phyloP scores from a whole-genome alignment of 2,329 filamentous ascomycete species.

The Verticillium albo-atrum region DNA sequence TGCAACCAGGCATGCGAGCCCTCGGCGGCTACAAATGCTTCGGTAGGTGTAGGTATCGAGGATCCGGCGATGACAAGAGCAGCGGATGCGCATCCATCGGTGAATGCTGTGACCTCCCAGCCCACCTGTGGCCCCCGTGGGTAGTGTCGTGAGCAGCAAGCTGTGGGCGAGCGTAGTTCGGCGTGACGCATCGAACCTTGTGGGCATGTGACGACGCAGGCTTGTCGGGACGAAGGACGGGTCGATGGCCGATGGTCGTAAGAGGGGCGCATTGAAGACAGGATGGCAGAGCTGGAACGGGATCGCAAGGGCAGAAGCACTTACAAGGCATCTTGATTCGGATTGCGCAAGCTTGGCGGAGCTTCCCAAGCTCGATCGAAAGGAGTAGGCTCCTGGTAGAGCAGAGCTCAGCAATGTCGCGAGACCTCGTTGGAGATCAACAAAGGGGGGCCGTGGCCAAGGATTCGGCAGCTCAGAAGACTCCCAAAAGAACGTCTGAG shows the following conservation, averaged over 20 bases:
- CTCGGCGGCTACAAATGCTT: neutral
- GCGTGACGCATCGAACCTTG: neutral
- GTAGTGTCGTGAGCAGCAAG: slow-evolving; percentile 9
- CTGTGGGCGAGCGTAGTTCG: neutral
- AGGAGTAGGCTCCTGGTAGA: slow-evolving; percentile 1
- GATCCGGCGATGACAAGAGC: neutral
- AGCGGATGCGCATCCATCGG: neutral
- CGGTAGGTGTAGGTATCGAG: neutral
- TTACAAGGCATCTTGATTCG: slow-evolving; percentile 18
- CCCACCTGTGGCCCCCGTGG: neutral
- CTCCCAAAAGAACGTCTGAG: slow-evolving; percentile 13
- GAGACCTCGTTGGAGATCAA: slow-evolving; percentile 12
- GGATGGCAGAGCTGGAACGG: neutral
- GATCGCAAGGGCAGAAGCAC: slow-evolving; percentile 6
- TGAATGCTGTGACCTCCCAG: neutral
- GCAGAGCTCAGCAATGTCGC: slow-evolving; percentile 11
- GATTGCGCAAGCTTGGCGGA: slow-evolving; percentile 9
- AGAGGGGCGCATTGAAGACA: neutral
- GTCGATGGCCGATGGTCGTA: neutral
- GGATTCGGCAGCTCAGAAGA: slow-evolving; percentile 9
- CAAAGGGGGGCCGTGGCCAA: slow-evolving; percentile 6
- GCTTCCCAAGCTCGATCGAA: slow-evolving; percentile 9
- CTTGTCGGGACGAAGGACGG: neutral
- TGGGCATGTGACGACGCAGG: neutral
- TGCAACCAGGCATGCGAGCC: neutral